phyloP scores from a whole-genome alignment of 306 rosid species.

The Hippophae tibetana region DNA sequence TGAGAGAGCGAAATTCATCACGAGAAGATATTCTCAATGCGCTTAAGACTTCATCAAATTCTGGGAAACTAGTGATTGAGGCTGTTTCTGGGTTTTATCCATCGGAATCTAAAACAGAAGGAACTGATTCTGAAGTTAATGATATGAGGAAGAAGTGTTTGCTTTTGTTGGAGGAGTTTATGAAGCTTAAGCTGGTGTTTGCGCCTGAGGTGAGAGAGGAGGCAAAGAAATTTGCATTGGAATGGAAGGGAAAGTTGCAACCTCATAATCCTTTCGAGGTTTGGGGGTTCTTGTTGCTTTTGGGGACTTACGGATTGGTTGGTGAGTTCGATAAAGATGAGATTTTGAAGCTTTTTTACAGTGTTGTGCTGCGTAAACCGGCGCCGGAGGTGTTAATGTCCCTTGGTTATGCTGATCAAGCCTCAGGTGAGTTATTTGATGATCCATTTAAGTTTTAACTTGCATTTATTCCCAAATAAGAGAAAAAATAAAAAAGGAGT shows the following conservation, averaged over 20 bases:
- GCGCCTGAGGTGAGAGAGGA: constrained; percentile 9
- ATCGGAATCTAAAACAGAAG: constrained; percentile 2
- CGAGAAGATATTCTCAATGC: constrained; percentile 13
- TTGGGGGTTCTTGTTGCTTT: constrained; percentile 25
- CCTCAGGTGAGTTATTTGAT: constrained; percentile 25
- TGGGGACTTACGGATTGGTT: constrained; percentile 24
- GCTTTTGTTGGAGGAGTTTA: constrained; percentile 31
- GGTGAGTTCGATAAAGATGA: constrained; percentile 25
- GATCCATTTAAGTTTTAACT: neutral
- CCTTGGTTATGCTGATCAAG: constrained; percentile 28
- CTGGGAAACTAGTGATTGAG: constrained; percentile 27
- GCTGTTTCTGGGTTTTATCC: constrained; percentile 26
- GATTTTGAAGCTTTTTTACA: constrained; percentile 14
- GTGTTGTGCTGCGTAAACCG: constrained; percentile 13
- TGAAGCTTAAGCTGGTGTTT: constrained; percentile 14
- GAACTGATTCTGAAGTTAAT: constrained; percentile 7
- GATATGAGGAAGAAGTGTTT: constrained; percentile 22
- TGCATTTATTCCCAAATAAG: neutral
- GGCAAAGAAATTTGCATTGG: constrained; percentile 21
- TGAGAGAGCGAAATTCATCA: constrained; percentile 15
- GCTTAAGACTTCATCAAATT: constrained; percentile 12
- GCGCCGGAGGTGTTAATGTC: constrained; percentile 30
- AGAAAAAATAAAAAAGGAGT: too few relatives aligned
- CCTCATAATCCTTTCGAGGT: constrained; percentile 15
- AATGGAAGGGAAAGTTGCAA: constrained; percentile 24